phyloP scores from a whole-genome alignment of 768 basidiomycete species.

The Lentinus brumalis region DNA sequence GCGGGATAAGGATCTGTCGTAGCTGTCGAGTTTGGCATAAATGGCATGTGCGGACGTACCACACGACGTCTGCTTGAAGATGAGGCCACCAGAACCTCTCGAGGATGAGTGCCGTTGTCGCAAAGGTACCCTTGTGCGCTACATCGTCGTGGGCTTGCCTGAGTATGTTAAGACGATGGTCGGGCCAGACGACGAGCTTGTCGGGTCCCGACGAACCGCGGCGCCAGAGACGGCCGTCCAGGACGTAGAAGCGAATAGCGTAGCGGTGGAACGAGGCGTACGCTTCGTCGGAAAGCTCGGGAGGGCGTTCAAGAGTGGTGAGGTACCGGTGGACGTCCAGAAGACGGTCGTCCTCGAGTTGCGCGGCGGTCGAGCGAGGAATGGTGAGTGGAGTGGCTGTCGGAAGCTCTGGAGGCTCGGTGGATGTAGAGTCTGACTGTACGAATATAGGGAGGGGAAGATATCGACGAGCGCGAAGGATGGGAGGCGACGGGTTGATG shows the following conservation, averaged over 20 bases:
- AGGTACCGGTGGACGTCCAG: not conserved
- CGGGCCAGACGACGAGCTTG: constrained; percentile 18
- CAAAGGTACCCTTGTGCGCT: constrained; percentile 24
- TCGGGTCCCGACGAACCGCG: constrained; percentile 16
- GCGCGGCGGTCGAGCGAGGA: constrained; percentile 1
- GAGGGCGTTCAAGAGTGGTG: not conserved
- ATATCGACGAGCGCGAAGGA: not conserved
- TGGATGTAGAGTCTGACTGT: no score
- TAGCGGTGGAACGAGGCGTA: not conserved
- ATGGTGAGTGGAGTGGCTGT: no score
- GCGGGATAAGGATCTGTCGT: constrained; percentile 26
- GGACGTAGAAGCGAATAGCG: constrained; percentile 1
- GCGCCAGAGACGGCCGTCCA: constrained; percentile 15
- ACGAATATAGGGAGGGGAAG: not conserved
- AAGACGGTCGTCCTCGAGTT: not conserved
- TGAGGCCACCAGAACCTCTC: constrained; percentile 33
- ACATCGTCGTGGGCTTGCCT: constrained; percentile 22
- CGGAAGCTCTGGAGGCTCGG: not conserved
- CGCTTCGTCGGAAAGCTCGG: not conserved
- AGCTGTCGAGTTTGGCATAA: constrained; percentile 37
- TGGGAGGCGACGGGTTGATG: not conserved
- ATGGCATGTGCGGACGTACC: constrained; percentile 36
- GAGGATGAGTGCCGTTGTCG: constrained; percentile 5
- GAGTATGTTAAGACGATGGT: constrained; percentile 7
- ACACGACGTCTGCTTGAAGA: constrained; percentile 20